These are phyloP conservation scores for Fusarium begoniae DNA, from an alignment of 2,329 filamentous ascomycete species.

Conservation along the genomic window DNA sequence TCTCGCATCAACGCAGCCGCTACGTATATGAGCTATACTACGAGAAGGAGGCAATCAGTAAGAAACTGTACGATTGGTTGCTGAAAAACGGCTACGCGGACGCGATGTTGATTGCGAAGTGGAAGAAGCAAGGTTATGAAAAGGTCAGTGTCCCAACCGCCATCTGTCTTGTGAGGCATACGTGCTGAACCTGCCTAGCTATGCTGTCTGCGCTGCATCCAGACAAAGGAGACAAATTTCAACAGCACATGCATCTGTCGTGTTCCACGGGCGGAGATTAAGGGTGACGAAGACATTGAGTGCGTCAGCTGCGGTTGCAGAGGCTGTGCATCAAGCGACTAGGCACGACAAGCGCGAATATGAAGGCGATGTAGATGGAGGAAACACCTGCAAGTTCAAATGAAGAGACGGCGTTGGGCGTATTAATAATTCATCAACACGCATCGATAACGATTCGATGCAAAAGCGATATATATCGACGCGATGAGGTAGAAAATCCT, in stretches of 20 bases:
- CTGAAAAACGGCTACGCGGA: constrained; percentile 98
- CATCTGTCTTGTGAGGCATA: not conserved
- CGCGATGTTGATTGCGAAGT: constrained; percentile 95
- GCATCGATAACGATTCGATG: constrained; percentile 4
- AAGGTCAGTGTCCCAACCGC: constrained; percentile 71
- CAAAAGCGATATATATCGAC: constrained; percentile 14
- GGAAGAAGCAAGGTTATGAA: constrained; percentile 99
- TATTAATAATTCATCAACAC: constrained; percentile 25
- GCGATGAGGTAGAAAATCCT: constrained; percentile 50
- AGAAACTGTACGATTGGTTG: constrained; percentile 92
- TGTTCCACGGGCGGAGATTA: constrained; percentile 87
- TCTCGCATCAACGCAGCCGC: constrained; percentile 87
- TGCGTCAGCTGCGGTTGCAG: constrained; percentile 96
- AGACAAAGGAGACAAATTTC: constrained; percentile 99
- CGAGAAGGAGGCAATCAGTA: constrained; percentile 94
- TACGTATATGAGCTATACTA: constrained; percentile 99
- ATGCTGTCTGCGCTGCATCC: constrained; percentile 94
- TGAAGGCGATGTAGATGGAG: not conserved
- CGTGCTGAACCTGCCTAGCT: constrained; percentile 62
- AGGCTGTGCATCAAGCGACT: constrained; percentile 89
- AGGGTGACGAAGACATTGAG: constrained; percentile 89
- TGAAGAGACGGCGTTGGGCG: constrained; percentile 40
- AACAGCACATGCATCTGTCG: constrained; percentile 97
- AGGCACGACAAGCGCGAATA: constrained; percentile 22
- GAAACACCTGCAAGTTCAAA: not conserved